Base-by-base conservation (phyloP, 371 early-diverging fungal species). In the Apophysomyces sp. region DNA sequence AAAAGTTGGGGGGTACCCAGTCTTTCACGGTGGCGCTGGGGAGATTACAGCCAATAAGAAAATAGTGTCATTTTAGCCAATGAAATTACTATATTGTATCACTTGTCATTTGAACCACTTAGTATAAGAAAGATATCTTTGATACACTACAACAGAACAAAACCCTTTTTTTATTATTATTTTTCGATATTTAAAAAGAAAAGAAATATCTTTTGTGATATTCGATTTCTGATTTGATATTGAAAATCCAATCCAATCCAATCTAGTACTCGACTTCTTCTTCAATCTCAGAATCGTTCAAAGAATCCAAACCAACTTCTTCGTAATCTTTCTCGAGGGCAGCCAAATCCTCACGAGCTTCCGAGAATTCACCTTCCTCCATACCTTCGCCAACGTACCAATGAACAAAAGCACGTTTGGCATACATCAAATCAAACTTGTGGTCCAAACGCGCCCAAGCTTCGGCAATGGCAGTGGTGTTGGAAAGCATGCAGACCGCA, bases 321-420 rank as follows among this genome's bases (percentile, higher is more conserved):
- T 94, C 94, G 87, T 98, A 99, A 81, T 99, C 98, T 87, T 94
- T 93, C 87, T 98, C 98, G 58, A 99, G 92, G 56, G 95, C 95
- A 68, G 96, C 98, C 82, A 99, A 87, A 78, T 99, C 61, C 31
- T 64, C 70, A 49, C 69, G 61, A 31, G 93, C 93, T 77, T 93
- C 93, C 60, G 86, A 87, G 84, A 93, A 93, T 73, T 92, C 92
- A 66, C 91, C 74, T 78, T 92, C 92, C 68, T 92, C 91, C 91
- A 90, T 90, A 83, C 97, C 97, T 81, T 97, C 97, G 70, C 95
- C 94, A 65, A 95, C 95, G 82, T 94, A 97, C 97, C 97, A 97
- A 84, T 97, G 97, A 41, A 97, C 95, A 74, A 97, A 97, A 61
- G 97, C 97, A 77, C 95, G 90, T 86, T 94, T 95, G 78, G 92